Evolutionary conservation across 2,329 filamentous ascomycete genomes (phyloP).

Genomic region (Trichoderma sp.): DNA sequence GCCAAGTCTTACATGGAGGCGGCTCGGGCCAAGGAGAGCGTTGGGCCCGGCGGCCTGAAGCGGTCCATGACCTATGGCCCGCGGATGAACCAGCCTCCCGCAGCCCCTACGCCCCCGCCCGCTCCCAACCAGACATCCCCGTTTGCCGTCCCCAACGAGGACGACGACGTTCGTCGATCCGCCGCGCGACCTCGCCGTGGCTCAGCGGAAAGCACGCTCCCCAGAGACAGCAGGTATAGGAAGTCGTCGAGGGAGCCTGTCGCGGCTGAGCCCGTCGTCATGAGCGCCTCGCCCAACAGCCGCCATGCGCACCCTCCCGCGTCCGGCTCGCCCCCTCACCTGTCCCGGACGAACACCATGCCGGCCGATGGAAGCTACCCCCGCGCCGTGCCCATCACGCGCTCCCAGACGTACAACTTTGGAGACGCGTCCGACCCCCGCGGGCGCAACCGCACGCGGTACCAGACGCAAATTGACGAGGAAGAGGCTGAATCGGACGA

Average conservation of each 20-base stretch:
- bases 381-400: slow-evolving; percentile 38
- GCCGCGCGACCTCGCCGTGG: slow-evolving; percentile 41
- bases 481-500: slow-evolving; percentile 44
- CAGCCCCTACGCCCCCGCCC: slow-evolving; percentile 44
- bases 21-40: slow-evolving; percentile 35
- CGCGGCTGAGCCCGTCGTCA: slow-evolving; percentile 39
- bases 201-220: slow-evolving; percentile 37
- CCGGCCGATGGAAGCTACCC: slow-evolving; percentile 37
- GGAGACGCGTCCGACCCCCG: slow-evolving; percentile 37
- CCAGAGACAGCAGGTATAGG: slow-evolving; percentile 40
- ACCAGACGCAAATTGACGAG: slow-evolving; percentile 42
- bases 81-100: slow-evolving; percentile 37
- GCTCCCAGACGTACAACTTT: slow-evolving; percentile 43
- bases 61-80: slow-evolving; percentile 34
- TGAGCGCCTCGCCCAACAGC: slow-evolving; percentile 37
- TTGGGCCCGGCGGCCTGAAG: slow-evolving; percentile 24
- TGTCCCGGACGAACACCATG: slow-evolving; percentile 43
- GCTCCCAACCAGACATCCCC: slow-evolving; percentile 34
- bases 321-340: slow-evolving; percentile 41
- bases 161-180: slow-evolving; percentile 41
- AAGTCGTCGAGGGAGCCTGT: slow-evolving; percentile 40
- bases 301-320: slow-evolving; percentile 37
- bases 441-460: slow-evolving; percentile 44
- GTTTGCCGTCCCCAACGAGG: slow-evolving; percentile 37
- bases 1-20: slow-evolving; percentile 41